phyloP scores from a whole-genome alignment of 805 yeast genomes.

The Peterozyma toletana region DNA sequence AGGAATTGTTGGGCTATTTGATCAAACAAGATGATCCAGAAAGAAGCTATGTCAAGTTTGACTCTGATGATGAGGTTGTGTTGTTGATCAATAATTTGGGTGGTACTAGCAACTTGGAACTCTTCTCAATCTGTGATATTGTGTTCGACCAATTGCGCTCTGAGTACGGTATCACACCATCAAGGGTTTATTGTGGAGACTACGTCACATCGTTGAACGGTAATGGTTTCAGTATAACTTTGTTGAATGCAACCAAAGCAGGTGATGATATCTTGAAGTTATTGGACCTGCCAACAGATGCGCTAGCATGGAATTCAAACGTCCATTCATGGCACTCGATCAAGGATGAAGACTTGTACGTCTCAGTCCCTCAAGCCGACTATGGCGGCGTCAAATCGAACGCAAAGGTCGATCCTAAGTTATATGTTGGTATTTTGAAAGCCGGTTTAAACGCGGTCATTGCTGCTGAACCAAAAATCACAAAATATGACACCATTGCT shows the following conservation, averaged over 20 bases:
- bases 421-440: constrained; percentile 27
- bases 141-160: constrained; percentile 45
- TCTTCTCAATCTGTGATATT: constrained; percentile 63
- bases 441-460: constrained; percentile 46
- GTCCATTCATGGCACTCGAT: constrained; percentile 18
- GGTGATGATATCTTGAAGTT: constrained; percentile 38
- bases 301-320: constrained; percentile 74
- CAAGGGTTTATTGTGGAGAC: constrained; percentile 65
- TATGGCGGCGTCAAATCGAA: constrained; percentile 22
- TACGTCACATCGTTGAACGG: constrained; percentile 88
- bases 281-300: constrained; percentile 67
- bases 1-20: constrained; percentile 54
- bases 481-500: constrained; percentile 33
- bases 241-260: constrained; percentile 60
- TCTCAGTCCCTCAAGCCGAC: constrained; percentile 19
- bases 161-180: constrained; percentile 52
- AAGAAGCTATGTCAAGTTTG: constrained; percentile 72
- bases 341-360: constrained; percentile 15
- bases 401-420: constrained; percentile 21
- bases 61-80: constrained; percentile 49
- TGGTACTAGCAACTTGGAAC: constrained; percentile 77
- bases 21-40: constrained; percentile 61
- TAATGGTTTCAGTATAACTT: constrained; percentile 83
- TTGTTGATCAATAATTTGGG: constrained; percentile 82
- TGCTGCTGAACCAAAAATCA: constrained; percentile 46